Evolutionary conservation across 139 green algal genomes (phyloP), one percentile per base, ranked within the genome.

Genomic region (Chlamydomonas schloesseri): DNA sequence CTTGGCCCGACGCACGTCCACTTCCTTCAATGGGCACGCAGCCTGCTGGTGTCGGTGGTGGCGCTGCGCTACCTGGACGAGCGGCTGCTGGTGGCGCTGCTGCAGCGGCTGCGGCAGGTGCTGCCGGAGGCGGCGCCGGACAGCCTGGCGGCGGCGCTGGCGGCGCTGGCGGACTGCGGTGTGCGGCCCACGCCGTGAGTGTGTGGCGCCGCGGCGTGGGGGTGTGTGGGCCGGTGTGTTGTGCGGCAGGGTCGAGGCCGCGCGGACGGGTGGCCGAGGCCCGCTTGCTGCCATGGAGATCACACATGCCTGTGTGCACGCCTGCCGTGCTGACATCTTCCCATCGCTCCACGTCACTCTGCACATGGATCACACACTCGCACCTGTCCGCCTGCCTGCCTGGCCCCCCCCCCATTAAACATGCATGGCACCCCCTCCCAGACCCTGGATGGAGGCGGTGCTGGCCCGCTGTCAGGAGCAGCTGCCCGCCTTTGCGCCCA

Each of bases 31-130:
- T n/a, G n/a, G 62, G 34, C 58, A 13, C 13, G 28, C 80, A 86
- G 80, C 47, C 53, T 79, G 81, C 69, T 87, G 26, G 47, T 26
- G 31, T 58, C 69, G 23, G 34, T 87, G 33, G 26, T 71, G 23
- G 34, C 34, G 29, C 60, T 87, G 81, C 81, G 81, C n/a, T 33
- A 87, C 68, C 69, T 87, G 81, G 81, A 87, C 1, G 34, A 87
- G 81, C 20, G 50, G 13, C 69, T 87, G 68, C 36, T 87, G 81
- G 81, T 87, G 69, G 81, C 26, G 70, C 81, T 87, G 81, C 70
- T 87, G 69, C 53, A 69, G 50, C 71, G 81, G 23, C 29, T 79
- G 55, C 69, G 81, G 3, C 53, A 79, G 34, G 46, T 28, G 81
- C 68, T 79, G 81, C 68, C 33, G 13, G n/a, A 28, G 14, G 68